Base-by-base conservation (phyloP, 1,284 basidiomycete species). In the Irpex sp. region DNA sequence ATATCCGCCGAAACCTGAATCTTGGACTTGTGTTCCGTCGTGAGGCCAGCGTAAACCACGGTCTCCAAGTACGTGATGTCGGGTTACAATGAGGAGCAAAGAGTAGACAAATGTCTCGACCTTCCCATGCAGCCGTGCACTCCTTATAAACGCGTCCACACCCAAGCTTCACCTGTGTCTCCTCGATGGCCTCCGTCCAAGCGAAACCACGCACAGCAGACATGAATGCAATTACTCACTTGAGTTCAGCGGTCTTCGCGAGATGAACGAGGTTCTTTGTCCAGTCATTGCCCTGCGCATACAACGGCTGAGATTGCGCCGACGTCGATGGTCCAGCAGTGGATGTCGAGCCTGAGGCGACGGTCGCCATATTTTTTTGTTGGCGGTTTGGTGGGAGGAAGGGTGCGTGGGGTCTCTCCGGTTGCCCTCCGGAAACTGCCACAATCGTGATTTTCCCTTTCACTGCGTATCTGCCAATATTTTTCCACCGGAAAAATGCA, bases 161-260 rank as follows among this genome's bases (percentile, higher is more conserved):
- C 32, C 32, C 32, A 32, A 32, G 32, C 32, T 32, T 32, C 32
- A 32, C 32, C 32, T 32, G 5, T 32, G 4, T 32, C 32, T 32
- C 32, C 32, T 32, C 32, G 32, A 32, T 32, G 32, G 32, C 5
- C 32, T 32, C 32, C 32, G 32, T 32, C 32, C 32, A 32, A 32
- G 32, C 32, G 32, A 32, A 49, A 49, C 45, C 11, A 49, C 7
- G 13, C 45, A 49, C 45, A 49, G n/a, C 45, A 49, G 45, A 10
- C 45, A 60, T n/a, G 20, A 13, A 60, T n/a, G 22, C 27, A 60
- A 20, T 11, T 13, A 82, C 89, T 76, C 80, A 95, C 93, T 95
- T 95, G 76, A 95, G 86, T 78, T 95, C 94, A 18, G 94, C 94
- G 0, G 92, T 94, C 84, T 92, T 94, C 4, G 94, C 94, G 22